phyloP scores from a whole-genome alignment of 305 asterid species.

The Fraxinus velutina region DNA sequence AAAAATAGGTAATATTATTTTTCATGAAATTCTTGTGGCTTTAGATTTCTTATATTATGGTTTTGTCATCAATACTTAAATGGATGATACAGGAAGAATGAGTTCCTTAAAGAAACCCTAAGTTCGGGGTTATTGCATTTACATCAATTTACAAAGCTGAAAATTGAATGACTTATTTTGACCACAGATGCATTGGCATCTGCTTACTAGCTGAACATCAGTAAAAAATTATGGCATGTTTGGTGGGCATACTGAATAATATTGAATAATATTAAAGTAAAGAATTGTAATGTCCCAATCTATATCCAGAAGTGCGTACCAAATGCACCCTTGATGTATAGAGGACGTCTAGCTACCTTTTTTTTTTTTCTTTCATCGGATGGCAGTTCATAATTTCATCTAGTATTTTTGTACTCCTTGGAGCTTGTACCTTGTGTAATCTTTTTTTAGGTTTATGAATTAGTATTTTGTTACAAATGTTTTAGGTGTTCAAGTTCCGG shows the following conservation, averaged over 20 bases:
- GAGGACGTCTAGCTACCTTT: not conserved
- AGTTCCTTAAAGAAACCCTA: not conserved
- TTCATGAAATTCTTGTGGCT: not conserved
- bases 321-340: not conserved
- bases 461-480: constrained; percentile 14
- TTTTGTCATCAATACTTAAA: not conserved
- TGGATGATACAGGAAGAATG: not conserved
- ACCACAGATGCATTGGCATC: not conserved
- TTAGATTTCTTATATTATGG: not conserved
- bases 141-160: not conserved
- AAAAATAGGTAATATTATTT: not conserved
- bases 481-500: constrained; percentile 68
- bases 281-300: not conserved
- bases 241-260: not conserved
- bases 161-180: not conserved
- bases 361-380: not conserved
- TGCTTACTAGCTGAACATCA: not conserved
- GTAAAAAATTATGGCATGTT: not conserved
- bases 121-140: not conserved
- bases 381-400: not conserved
- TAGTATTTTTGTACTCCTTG: not conserved
- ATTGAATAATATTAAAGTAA: too few species aligned
- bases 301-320: not conserved
- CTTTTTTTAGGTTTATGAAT: not conserved
- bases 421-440: not conserved